Evolutionary conservation across 2,329 filamentous ascomycete species (phyloP).

Genomic region (Botrytis byssoidea): DNA sequence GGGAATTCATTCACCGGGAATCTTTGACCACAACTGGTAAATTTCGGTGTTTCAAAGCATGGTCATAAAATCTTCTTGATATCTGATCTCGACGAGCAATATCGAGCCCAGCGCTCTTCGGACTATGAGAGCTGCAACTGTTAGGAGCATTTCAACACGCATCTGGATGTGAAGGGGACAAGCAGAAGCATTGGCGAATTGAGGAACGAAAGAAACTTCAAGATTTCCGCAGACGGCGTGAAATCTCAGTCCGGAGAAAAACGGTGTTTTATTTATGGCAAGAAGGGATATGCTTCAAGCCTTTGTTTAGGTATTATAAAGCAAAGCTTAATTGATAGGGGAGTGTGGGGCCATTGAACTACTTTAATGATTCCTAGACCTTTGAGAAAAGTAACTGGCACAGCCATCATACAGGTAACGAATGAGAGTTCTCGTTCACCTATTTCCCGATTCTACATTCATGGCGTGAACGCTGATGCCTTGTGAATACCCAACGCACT

Average conservation of each 20-base stretch:
- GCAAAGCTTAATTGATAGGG: background rate
- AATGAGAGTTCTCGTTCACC: background rate
- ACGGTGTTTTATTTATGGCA: background rate
- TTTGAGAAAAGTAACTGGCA: background rate
- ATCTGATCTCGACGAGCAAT: background rate
- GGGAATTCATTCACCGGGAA: background rate
- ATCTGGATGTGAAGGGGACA: background rate
- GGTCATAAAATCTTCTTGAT: background rate
- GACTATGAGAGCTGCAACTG: rapidly evolving
- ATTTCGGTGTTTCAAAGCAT: background rate
- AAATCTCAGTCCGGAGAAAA: background rate
- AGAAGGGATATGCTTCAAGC: background rate
- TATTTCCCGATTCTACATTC: background rate
- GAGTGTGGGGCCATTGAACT: background rate
- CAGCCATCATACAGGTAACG: background rate
- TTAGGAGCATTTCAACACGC: background rate
- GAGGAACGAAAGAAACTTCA: background rate
- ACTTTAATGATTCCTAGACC: background rate
- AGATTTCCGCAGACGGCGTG: background rate
- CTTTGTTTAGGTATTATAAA: background rate
- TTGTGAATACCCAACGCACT: background rate
- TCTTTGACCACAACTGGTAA: background rate
- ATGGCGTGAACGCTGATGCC: background rate
- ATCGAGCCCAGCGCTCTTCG: background rate
- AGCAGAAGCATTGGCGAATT: background rate